Evolutionary conservation across 2,329 filamentous ascomycete genomes (phyloP).

Genomic region (Parafenestella ontariensis): DNA sequence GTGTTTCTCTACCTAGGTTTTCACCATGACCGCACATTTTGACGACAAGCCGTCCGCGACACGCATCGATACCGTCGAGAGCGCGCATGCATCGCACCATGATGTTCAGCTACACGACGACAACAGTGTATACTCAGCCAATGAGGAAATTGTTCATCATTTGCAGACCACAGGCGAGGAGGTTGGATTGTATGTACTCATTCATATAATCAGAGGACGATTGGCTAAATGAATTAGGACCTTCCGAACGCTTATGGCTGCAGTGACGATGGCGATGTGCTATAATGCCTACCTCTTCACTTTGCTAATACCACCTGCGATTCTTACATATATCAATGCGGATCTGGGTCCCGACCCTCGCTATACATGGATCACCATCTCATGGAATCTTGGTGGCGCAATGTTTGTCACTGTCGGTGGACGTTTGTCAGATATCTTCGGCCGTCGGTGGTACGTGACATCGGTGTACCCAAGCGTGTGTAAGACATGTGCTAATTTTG

Average conservation of each 20-base stretch:
- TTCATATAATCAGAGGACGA: not conserved
- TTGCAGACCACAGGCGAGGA: constrained; percentile 39
- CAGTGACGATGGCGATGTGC: constrained; percentile 36
- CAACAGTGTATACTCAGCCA: constrained; percentile 12
- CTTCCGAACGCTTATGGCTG: constrained; percentile 33
- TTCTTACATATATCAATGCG: constrained; percentile 42
- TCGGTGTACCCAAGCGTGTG: not conserved
- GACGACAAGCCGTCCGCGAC: constrained; percentile 18
- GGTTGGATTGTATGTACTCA: constrained; percentile 27
- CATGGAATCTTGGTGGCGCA: constrained; percentile 42
- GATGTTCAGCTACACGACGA: not conserved
- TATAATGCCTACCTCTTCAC: constrained; percentile 46
- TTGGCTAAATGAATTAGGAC: not conserved
- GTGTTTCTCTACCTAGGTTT: not conserved
- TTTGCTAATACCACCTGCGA: constrained; percentile 41
- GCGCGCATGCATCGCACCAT: constrained; percentile 13
- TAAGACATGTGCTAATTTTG: not conserved
- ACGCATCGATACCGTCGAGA: constrained; percentile 30
- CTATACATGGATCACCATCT: constrained; percentile 45
- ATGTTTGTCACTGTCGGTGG: constrained; percentile 43
- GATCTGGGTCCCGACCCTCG: constrained; percentile 41
- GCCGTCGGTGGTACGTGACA: constrained; percentile 29
- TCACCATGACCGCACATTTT: constrained; percentile 8
- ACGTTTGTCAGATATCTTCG: constrained; percentile 52
- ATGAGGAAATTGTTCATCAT: constrained; percentile 40